phyloP scores from a whole-genome alignment of 2,329 filamentous ascomycete species.

The Apiospora koreana region DNA sequence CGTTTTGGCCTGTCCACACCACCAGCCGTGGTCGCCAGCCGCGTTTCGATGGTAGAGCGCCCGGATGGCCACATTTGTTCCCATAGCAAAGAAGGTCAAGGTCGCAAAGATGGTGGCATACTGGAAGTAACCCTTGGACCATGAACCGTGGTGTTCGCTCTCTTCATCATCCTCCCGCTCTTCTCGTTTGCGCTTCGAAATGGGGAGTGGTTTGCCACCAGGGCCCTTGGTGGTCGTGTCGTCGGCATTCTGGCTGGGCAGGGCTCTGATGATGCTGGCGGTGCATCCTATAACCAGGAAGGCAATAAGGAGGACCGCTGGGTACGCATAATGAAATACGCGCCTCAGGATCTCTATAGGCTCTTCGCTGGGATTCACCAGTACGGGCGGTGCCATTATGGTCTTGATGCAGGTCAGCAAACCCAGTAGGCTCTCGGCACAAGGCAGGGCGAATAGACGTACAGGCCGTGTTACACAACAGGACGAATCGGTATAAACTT shows the following conservation, averaged over 20 bases:
- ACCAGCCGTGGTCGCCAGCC: slow-evolving; percentile 32
- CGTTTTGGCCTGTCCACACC: slow-evolving; percentile 33
- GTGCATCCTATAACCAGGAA: slow-evolving; percentile 53
- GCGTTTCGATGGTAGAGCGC: slow-evolving; percentile 57
- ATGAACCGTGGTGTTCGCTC: slow-evolving; percentile 37
- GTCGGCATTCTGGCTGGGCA: slow-evolving; percentile 48
- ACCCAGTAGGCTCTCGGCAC: not conserved
- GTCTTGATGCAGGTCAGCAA: slow-evolving; percentile 9
- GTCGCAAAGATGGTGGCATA: slow-evolving; percentile 72
- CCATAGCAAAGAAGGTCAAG: slow-evolving; percentile 75
- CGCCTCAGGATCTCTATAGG: slow-evolving; percentile 46
- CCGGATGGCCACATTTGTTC: slow-evolving; percentile 72
- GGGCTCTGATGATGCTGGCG: slow-evolving; percentile 54
- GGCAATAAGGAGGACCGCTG: slow-evolving; percentile 51
- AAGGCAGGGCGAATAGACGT: slow-evolving; percentile 2
- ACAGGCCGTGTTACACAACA: slow-evolving; percentile 10
- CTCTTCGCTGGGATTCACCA: slow-evolving; percentile 29
- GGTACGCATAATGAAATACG: slow-evolving; percentile 52
- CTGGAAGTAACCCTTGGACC: slow-evolving; percentile 62
- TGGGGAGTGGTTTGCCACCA: slow-evolving; percentile 84
- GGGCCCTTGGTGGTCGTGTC: slow-evolving; percentile 67
- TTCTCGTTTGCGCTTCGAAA: slow-evolving; percentile 58
- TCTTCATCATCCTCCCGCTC: slow-evolving; percentile 42
- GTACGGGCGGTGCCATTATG: slow-evolving; percentile 28
- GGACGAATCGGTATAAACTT: not conserved